Evolutionary conservation across 345 rosid species (phyloP).

Genomic region (Sapria himalayana): DNA sequence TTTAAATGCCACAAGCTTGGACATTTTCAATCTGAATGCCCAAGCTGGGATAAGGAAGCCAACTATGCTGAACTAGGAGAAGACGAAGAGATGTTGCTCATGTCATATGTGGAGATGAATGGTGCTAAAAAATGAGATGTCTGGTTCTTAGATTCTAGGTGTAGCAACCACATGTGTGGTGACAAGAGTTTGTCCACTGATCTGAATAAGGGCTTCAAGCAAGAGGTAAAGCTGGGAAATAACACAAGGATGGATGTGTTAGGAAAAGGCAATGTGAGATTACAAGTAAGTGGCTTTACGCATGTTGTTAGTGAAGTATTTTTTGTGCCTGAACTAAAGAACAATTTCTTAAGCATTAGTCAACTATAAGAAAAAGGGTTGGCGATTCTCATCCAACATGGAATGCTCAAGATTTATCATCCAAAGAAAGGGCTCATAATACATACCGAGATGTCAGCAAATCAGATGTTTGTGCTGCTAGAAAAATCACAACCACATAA

Average conservation of each 20-base stretch:
- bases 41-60: conserved; percentile 3
- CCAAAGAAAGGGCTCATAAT: conserved; percentile 1
- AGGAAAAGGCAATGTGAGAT: conserved; percentile 1
- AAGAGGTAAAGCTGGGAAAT: neutral
- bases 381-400: neutral
- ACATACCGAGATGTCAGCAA: neutral
- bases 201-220: neutral
- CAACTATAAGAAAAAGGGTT: no score
- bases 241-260: neutral
- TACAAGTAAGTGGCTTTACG: neutral
- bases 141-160: neutral
- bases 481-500: neutral
- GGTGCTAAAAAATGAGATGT: neutral
- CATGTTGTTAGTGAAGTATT: neutral
- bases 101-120: neutral
- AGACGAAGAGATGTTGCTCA: neutral
- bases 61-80: conserved; percentile 4
- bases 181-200: neutral
- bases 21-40: neutral
- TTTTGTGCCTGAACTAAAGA: neutral
- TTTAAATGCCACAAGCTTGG: conserved; percentile 1
- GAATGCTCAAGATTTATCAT: neutral
- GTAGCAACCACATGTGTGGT: no score
- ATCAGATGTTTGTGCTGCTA: neutral
- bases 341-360: no score